A percentile compares a stretch with the other conserved stretches of the same genome.
phyloP scores from a whole-genome alignment of 2,329 filamentous ascomycete genomes.

The Aplosporella prunicola region DNA sequence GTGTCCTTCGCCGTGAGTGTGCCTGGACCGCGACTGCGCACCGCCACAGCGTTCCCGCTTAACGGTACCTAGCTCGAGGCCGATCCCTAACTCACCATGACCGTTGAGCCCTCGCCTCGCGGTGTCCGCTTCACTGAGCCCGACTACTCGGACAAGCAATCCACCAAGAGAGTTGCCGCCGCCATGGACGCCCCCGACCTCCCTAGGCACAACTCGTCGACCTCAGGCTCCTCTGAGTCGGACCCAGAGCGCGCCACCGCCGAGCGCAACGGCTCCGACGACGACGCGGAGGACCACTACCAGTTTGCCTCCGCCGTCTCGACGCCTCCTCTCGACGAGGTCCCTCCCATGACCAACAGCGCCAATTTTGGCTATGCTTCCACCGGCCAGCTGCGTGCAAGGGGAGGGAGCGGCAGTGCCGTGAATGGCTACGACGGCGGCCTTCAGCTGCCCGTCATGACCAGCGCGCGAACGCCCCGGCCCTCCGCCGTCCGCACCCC shows the following conservation, averaged over 20 bases:
- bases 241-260: slow-evolving; percentile 35
- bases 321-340: slow-evolving; percentile 24
- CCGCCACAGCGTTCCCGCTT: slow-evolving; percentile 10
- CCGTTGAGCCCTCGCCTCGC: slow-evolving; percentile 7
- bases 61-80: slow-evolving; percentile 9
- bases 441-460: slow-evolving; percentile 18
- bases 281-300: slow-evolving; percentile 23
- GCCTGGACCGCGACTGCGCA: too few species aligned
- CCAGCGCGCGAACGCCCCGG: slow-evolving; percentile 20
- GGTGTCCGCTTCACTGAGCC: slow-evolving; percentile 23
- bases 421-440: slow-evolving; percentile 19
- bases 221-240: slow-evolving; percentile 36
- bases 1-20: too few species aligned
- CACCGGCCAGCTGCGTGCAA: slow-evolving; percentile 16
- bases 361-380: slow-evolving; percentile 20
- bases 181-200: slow-evolving; percentile 22
- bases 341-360: slow-evolving; percentile 22
- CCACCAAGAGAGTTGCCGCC: slow-evolving; percentile 17
- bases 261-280: slow-evolving; percentile 39
- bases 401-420: slow-evolving; percentile 15
- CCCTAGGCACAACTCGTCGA: slow-evolving; percentile 37
- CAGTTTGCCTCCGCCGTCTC: slow-evolving; percentile 31
- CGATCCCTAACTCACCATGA: slow-evolving; percentile 9
- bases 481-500: slow-evolving; percentile 38
- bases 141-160: slow-evolving; percentile 15